phyloP scores from a whole-genome alignment of 345 rosid species.

The Stellera chamaejasme region DNA sequence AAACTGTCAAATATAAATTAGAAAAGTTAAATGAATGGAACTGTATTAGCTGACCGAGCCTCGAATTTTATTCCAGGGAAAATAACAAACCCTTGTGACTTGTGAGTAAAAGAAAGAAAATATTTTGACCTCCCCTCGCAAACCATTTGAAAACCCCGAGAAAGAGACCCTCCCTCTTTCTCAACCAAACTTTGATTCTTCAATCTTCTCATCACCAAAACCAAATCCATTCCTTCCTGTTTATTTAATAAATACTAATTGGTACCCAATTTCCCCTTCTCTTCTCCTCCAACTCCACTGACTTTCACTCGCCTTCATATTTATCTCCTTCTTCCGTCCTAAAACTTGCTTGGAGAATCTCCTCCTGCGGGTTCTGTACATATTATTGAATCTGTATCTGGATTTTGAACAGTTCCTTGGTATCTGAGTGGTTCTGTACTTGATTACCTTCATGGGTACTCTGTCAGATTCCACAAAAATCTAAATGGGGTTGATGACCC shows the following conservation, averaged over 20 bases:
- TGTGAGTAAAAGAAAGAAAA: no score
- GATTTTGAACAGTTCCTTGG: conserved; percentile 22
- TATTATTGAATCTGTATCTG: not conserved
- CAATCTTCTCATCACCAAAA: conserved; percentile 24
- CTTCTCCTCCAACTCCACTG: not conserved
- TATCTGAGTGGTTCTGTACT: conserved; percentile 41
- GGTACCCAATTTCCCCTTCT: conserved; percentile 20
- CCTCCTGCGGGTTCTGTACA: conserved; percentile 3
- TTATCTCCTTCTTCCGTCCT: conserved; percentile 9
- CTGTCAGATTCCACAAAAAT: conserved; percentile 56
- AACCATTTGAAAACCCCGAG: conserved; percentile 92
- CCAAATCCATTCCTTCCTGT: conserved; percentile 36
- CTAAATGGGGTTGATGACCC: conserved; percentile 30
- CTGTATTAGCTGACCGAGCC: no score
- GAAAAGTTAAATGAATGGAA: no score
- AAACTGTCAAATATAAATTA: no score
- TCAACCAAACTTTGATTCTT: conserved; percentile 64
- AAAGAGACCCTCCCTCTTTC: conserved; percentile 43
- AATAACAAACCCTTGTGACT: no score
- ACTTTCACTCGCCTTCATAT: conserved; percentile 18
- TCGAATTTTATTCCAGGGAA: no score
- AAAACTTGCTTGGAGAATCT: conserved; percentile 7
- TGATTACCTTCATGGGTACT: conserved; percentile 35
- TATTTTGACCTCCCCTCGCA: conserved; percentile 30
- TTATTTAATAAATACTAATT: conserved; percentile 6